A percentile compares a stretch with the other conserved stretches of the same genome.
These are phyloP conservation scores for Aureobasidium sp. DNA, from an alignment of 2,329 filamentous ascomycete genomes.

Conservation along the genomic window DNA sequence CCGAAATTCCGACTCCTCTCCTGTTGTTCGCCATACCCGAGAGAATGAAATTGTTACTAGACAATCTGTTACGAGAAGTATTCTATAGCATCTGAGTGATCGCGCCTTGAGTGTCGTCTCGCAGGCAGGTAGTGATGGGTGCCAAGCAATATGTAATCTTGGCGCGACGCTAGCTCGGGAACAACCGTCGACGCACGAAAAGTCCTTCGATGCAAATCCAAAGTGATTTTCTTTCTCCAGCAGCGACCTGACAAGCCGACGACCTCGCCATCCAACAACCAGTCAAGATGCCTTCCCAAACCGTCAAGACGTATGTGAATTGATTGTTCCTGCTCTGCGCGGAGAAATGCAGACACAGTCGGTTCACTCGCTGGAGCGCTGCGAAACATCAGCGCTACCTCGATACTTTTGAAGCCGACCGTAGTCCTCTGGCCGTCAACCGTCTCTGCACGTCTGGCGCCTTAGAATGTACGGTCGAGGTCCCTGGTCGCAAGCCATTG, in stretches of 20 bases:
- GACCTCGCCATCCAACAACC: slow-evolving; percentile 20
- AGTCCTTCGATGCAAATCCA: slow-evolving; percentile 13
- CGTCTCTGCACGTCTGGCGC: slow-evolving; percentile 42
- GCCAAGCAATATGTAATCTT: neutral
- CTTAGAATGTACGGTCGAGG: slow-evolving; percentile 59
- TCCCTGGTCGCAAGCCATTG: slow-evolving; percentile 5
- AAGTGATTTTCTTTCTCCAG: slow-evolving; percentile 3
- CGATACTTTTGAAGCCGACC: slow-evolving; percentile 44
- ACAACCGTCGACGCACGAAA: slow-evolving; percentile 11
- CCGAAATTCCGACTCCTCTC: slow-evolving; percentile 82
- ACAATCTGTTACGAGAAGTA: neutral
- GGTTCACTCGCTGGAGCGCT: slow-evolving; percentile 71
- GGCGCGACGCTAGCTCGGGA: neutral
- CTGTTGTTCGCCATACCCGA: slow-evolving; percentile 43
- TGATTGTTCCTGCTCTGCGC: slow-evolving; percentile 19
- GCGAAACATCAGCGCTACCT: slow-evolving; percentile 58
- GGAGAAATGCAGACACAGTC: slow-evolving; percentile 64
- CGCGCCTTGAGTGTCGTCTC: neutral
- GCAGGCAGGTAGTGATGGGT: neutral
- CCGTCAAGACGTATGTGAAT: slow-evolving; percentile 54
- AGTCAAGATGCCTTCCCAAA: slow-evolving; percentile 47
- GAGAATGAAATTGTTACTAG: neutral
- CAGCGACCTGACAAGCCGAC: slow-evolving; percentile 14
- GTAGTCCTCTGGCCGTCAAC: slow-evolving; percentile 19
- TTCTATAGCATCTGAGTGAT: neutral